Evolutionary conservation across 345 rosid species (phyloP).

Genomic region (Eucalyptus sp.): DNA sequence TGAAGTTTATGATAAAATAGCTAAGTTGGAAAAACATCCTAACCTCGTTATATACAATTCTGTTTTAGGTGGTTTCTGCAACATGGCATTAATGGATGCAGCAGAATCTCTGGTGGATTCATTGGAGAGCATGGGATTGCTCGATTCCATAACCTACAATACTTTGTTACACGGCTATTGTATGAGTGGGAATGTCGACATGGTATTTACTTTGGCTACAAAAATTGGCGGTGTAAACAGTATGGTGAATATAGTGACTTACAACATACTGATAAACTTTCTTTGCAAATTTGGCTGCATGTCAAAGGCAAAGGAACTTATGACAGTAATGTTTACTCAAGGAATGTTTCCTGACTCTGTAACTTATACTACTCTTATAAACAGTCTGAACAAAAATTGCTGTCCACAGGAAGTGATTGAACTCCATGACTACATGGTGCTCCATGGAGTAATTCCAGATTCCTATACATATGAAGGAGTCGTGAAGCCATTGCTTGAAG

Average conservation of each 20-base stretch:
- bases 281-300: constrained; percentile 43
- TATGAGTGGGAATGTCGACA: constrained; percentile 19
- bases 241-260: constrained; percentile 26
- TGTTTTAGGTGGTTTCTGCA: constrained; percentile 50
- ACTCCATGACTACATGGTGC: constrained; percentile 52
- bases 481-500: constrained; percentile 29
- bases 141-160: constrained; percentile 37
- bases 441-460: constrained; percentile 45
- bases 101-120: constrained; percentile 10
- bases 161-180: constrained; percentile 36
- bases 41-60: constrained; percentile 42
- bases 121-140: constrained; percentile 1
- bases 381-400: constrained; percentile 21
- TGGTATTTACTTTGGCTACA: constrained; percentile 16
- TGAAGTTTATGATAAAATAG: constrained; percentile 25
- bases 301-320: constrained; percentile 36
- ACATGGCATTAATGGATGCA: constrained; percentile 10
- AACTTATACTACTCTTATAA: constrained; percentile 41
- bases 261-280: constrained; percentile 37
- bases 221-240: constrained; percentile 17
- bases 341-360: constrained; percentile 34
- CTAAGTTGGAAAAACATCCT: constrained; percentile 18
- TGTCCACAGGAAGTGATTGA: constrained; percentile 34
- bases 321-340: constrained; percentile 19
- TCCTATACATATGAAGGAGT: constrained; percentile 10